These are phyloP conservation scores for Alternaria metachromatica DNA, from an alignment of 2,329 filamentous ascomycete species.

Conservation along the genomic window DNA sequence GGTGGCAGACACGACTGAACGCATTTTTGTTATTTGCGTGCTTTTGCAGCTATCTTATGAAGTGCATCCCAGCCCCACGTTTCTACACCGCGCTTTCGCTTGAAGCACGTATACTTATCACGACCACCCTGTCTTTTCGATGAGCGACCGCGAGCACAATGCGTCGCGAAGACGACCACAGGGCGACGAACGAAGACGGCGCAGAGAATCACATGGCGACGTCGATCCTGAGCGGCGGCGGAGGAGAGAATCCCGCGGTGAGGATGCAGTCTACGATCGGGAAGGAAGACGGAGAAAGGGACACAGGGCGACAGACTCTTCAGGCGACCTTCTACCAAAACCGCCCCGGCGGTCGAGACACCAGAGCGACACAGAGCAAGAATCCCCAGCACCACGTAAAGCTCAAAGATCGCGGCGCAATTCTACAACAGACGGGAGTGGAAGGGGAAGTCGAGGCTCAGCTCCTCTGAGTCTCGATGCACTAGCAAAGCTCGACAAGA, in stretches of 20 bases:
- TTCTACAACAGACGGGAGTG: constrained; percentile 35
- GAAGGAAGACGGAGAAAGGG: constrained; percentile 41
- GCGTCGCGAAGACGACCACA: constrained; percentile 31
- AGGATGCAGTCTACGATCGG: constrained; percentile 27
- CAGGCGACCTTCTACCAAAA: constrained; percentile 44
- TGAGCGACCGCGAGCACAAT: constrained; percentile 30
- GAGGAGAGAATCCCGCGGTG: constrained; percentile 27
- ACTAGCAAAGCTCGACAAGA: constrained; percentile 69
- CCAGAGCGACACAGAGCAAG: constrained; percentile 42
- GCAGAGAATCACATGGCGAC: constrained; percentile 36
- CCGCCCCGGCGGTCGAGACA: constrained; percentile 25
- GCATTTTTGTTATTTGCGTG: constrained; percentile 6
- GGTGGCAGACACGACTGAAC: background rate
- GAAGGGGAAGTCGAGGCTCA: constrained; percentile 34
- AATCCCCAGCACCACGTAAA: constrained; percentile 34
- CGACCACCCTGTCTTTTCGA: constrained; percentile 12
- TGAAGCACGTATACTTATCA: background rate
- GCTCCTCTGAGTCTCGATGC: constrained; percentile 61
- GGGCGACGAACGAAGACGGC: constrained; percentile 37
- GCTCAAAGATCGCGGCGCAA: constrained; percentile 26
- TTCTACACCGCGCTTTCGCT: constrained; percentile 12
- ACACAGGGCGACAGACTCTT: constrained; percentile 50
- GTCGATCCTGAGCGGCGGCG: constrained; percentile 29
- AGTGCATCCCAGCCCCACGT: constrained; percentile 24
- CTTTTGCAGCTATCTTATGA: background rate